Evolutionary conservation across 352 stramenopile species (phyloP), one percentile per base, ranked within the genome.

Genomic region (Thalassiosira livingstoniorum): DNA sequence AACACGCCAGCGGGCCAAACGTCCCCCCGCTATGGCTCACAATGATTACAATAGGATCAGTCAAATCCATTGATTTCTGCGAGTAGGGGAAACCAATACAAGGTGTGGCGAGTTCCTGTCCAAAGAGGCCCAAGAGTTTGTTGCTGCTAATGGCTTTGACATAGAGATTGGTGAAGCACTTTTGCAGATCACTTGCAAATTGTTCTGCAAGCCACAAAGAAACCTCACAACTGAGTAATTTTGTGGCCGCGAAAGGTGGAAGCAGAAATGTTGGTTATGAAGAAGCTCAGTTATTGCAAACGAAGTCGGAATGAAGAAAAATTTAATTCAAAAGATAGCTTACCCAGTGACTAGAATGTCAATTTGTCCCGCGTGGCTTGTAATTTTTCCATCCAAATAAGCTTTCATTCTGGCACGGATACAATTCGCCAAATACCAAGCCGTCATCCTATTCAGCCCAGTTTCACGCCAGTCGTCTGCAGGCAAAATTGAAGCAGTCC

Each of bases 171-270:
- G 91, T 88, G 73, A 95, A 94, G 43, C 80, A 82, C 45, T 94
- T 94, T 75, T 91, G 67, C 47, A 95, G 69, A 79, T 95, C 91
- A 43, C 55, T 67, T 4, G 89, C 87, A 88, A 95, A 95, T 53
- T 95, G 89, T 67, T 95, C 91, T 2, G 84, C 89, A n/a, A 94
- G 51, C 89, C 89, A 94, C 18, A 95, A 66, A 4, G 85, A 92
- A 5, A 94, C 90, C 69, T 94, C 90, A 53, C 87, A 93, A n/a
- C n/a, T n/a, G n/a, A n/a, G n/a, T n/a, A n/a, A n/a, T n/a, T n/a
- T n/a, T n/a, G n/a, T n/a, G n/a, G n/a, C n/a, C n/a, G n/a, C n/a
- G n/a, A n/a, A n/a, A n/a, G n/a, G n/a, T n/a, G n/a, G n/a, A n/a
- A n/a, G n/a, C n/a, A n/a, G n/a, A n/a, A n/a, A n/a, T n/a, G n/a